Conservation (phyloP, 768 basidiomycete genomes). For the Tulasnella sp. region DNA sequence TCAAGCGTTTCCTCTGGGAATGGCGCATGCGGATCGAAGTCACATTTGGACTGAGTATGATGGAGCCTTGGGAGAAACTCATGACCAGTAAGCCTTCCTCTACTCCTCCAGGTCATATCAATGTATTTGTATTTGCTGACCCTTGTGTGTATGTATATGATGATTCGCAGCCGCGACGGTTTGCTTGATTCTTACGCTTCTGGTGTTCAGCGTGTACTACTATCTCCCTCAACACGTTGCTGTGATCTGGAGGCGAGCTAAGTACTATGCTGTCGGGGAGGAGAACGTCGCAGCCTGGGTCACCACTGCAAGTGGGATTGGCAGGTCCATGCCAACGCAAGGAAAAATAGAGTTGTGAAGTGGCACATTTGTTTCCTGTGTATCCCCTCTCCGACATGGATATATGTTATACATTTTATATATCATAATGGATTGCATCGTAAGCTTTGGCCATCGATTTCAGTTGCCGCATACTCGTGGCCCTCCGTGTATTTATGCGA, state of each 20-base stretch:
- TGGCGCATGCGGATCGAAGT: conserved; percentile 46
- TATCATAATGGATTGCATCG: no score
- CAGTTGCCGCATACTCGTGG: no score
- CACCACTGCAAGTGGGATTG: neutral
- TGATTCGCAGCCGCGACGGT: conserved; percentile 36
- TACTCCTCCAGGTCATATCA: conserved; percentile 2
- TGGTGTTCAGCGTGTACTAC: conserved; percentile 42
- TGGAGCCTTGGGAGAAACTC: conserved; percentile 62
- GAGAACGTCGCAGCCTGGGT: conserved; percentile 23
- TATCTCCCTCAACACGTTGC: conserved; percentile 51
- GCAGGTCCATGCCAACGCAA: no score
- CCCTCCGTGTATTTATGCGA: no score
- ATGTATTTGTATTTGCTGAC: no score
- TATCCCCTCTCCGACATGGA: no score
- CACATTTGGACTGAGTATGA: conserved; percentile 47
- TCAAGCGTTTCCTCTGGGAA: conserved; percentile 36
- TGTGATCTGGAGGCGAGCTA: conserved; percentile 41
- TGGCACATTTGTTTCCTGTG: no score
- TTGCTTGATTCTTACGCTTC: conserved; percentile 33
- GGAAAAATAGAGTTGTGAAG: no score
- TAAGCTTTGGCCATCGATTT: no score
- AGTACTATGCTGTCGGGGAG: conserved; percentile 55
- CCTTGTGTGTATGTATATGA: no score
- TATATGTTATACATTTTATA: no score
- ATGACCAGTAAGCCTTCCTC: conserved; percentile 41